Conservation (phyloP, 345 rosid genomes). For the Syzygium aromaticum region DNA sequence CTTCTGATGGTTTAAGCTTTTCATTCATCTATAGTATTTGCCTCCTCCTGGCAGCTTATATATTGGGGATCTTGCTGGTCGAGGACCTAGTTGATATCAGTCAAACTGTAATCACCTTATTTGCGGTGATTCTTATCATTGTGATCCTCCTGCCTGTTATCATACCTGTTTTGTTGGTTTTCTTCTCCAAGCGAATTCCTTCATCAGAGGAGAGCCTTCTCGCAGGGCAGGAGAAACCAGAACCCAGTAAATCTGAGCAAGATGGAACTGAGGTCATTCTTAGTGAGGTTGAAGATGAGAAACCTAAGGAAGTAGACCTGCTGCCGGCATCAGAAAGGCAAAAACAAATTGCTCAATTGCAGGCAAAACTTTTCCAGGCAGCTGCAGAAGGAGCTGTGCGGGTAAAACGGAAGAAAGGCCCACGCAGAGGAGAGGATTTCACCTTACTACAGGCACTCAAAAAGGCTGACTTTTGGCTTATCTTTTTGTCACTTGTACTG, state of each 20-base stretch:
- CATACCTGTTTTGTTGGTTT: conserved; percentile 40
- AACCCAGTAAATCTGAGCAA: conserved; percentile 15
- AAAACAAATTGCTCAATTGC: conserved; percentile 45
- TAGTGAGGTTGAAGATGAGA: conserved; percentile 71
- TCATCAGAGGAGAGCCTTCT: conserved; percentile 22
- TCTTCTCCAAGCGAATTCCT: conserved; percentile 11
- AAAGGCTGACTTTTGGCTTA: conserved; percentile 73
- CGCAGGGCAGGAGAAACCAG: conserved; percentile 14
- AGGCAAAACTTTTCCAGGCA: conserved; percentile 45
- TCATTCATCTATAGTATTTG: conserved; percentile 44
- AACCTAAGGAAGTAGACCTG: conserved; percentile 30
- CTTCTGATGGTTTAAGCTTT: conserved; percentile 42
- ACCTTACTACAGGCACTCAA: conserved; percentile 59
- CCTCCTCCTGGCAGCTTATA: conserved; percentile 52
- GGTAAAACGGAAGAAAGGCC: conserved; percentile 48
- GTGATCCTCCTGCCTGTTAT: conserved; percentile 45
- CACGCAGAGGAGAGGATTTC: conserved; percentile 74
- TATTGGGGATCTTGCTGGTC: conserved; percentile 56
- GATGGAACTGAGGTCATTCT: conserved; percentile 32
- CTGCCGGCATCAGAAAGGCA: conserved; percentile 45
- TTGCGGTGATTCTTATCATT: conserved; percentile 37
- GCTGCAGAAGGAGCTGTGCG: conserved; percentile 59
- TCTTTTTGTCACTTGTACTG: conserved; percentile 56
- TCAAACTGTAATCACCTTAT: conserved; percentile 25
- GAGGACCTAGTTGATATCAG: conserved; percentile 49